Base-by-base conservation (phyloP, 73 alveolate species). In the Paramecium pentaurelia region DNA sequence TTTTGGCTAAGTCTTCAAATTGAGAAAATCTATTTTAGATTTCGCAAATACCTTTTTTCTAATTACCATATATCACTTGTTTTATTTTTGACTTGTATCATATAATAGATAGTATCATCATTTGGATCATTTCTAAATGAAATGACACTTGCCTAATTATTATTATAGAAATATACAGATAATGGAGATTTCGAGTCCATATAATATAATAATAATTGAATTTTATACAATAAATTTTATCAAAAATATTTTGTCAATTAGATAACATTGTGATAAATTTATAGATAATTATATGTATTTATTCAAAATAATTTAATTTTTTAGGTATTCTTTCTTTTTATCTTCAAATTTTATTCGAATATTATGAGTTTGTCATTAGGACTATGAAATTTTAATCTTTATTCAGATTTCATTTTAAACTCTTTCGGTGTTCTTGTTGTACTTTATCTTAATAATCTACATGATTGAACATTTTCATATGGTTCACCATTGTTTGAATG, bases 1-100 rank as follows among this genome's bases (percentile, higher is more conserved):
- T 71, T 60, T 89, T 89, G 14, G 54, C 40, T 22, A 89, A 85
- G 8, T 70, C 94, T 40, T 89, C 94, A 45, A 89, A 89, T 71
- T 68, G 36, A 12, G 86, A 71, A 89, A 71, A 89, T 47, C 94
- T 80, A 11, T 1, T 14, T 20, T 16, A 20, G 60, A 80, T 32
- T 47, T 14, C 47, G 9, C 70, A 45, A 42, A 80, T 80, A 80
- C 91, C 91, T 80, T 42, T 80, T 80, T 64, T 80, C 91, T 64
- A 80, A 42, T 20, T 40, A n/a, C 91, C 91, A 80, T 20, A 28
- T 28, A 8, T 80, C 91, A 44, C 58, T 80, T 27, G 42, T 40
- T 47, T 80, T 80, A 49, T 80, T 80, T 44, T 34, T 80, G 6
- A 80, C 77, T 27, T 34, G 12, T 42, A 80, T 45, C 42, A 14